Conservation (phyloP, 768 basidiomycete genomes). For the Vishniacozyma victoriae region DNA sequence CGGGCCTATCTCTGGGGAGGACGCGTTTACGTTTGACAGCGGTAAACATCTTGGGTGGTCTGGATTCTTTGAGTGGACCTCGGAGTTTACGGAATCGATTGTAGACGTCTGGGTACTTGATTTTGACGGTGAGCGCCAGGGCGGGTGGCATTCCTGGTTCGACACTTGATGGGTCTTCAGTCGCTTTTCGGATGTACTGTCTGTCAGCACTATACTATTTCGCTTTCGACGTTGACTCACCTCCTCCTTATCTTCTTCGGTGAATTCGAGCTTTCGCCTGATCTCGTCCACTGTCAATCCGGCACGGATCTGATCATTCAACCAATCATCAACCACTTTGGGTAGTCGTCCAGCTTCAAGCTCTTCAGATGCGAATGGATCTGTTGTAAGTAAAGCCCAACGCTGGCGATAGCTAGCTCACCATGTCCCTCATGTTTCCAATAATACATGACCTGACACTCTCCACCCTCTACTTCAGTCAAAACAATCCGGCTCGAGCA, state of each 20-base stretch:
- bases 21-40: too few relatives aligned
- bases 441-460: constrained; percentile 26
- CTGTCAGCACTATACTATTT: neutral
- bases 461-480: constrained; percentile 27
- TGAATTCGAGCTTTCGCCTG: constrained; percentile 19
- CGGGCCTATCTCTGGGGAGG: too few relatives aligned
- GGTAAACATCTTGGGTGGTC: neutral
- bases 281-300: constrained; percentile 31
- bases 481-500: constrained; percentile 29
- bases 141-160: constrained; percentile 28
- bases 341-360: constrained; percentile 26
- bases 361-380: constrained; percentile 30
- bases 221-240: too few relatives aligned
- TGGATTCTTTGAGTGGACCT: constrained; percentile 29
- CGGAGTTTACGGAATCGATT: constrained; percentile 37
- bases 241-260: constrained; percentile 29
- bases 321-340: constrained; percentile 33
- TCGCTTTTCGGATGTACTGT: constrained; percentile 13
- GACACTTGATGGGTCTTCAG: constrained; percentile 13
- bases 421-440: constrained; percentile 44
- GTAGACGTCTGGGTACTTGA: constrained; percentile 42
- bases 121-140: constrained; percentile 20
- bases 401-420: constrained; percentile 9
- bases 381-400: constrained; percentile 6
- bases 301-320: constrained; percentile 25